phyloP scores from a whole-genome alignment of 2,329 filamentous ascomycete genomes.

The Fusarium mangiferae region DNA sequence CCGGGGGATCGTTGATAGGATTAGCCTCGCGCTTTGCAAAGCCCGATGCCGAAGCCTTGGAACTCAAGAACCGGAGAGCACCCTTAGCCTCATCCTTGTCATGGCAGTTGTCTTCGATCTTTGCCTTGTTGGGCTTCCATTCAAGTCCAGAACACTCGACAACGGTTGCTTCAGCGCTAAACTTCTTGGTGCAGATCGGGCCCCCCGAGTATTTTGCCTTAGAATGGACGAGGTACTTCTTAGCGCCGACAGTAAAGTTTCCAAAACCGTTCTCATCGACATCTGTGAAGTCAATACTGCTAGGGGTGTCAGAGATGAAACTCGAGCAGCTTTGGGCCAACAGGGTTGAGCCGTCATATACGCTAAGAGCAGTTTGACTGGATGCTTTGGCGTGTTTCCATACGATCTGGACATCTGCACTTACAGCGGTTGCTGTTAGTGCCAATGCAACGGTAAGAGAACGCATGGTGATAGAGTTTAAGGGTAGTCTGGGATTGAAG shows the following conservation, averaged over 20 bases:
- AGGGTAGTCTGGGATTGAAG: not conserved
- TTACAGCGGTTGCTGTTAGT: not conserved
- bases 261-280: constrained; percentile 1
- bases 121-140: not conserved
- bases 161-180: not conserved
- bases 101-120: not conserved
- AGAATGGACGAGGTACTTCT: not conserved
- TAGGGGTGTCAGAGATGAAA: not conserved
- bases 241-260: not conserved
- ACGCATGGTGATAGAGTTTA: not conserved
- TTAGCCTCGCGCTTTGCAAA: not conserved
- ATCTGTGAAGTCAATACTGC: not conserved
- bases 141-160: not conserved
- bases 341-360: not conserved
- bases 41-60: not conserved
- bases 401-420: not conserved
- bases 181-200: not conserved
- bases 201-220: not conserved
- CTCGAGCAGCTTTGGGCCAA: not conserved
- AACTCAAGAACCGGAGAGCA: not conserved
- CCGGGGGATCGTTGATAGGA: not conserved
- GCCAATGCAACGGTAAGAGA: not conserved
- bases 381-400: not conserved
- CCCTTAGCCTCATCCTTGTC: not conserved
- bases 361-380: not conserved